A percentile compares a stretch with the other conserved stretches of the same genome.
phyloP scores from a whole-genome alignment of 257 asterid genomes.

The Penstemon newberryi region DNA sequence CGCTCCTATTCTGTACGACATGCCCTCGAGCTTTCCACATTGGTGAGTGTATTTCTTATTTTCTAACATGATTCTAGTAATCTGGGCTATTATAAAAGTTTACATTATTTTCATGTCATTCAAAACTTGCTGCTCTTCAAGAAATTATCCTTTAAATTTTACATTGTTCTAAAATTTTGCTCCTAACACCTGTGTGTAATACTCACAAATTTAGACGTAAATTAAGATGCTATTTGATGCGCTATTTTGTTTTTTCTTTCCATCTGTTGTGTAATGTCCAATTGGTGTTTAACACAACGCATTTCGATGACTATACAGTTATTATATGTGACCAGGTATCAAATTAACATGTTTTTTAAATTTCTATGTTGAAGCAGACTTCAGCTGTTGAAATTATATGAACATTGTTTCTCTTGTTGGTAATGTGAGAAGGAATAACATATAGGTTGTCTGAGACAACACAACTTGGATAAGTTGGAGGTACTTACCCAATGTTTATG shows the following conservation, averaged over 20 bases:
- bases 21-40: too few species aligned
- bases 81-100: too few species aligned
- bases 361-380: neutral
- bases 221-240: too few species aligned
- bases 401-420: constrained; percentile 22
- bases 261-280: too few species aligned
- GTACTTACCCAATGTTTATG: constrained; percentile 33
- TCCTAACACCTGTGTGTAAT: neutral
- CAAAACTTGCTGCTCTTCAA: neutral
- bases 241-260: too few species aligned
- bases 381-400: neutral
- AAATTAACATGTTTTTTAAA: constrained; percentile 1
- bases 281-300: constrained; percentile 6
- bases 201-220: too few species aligned
- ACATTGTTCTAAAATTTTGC: too few species aligned
- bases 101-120: constrained; percentile 4
- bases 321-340: constrained; percentile 91
- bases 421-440: constrained; percentile 96
- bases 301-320: constrained; percentile 67
- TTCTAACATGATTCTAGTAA: too few species aligned
- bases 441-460: constrained; percentile 81
- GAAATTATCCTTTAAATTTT: too few species aligned
- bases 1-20: too few species aligned
- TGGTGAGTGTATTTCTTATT: too few species aligned
- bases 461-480: constrained; percentile 65